A percentile compares a stretch with the other conserved stretches of the same genome.
phyloP scores from a whole-genome alignment of 2,329 filamentous ascomycete genomes.

The Sclerotinia spermophila region DNA sequence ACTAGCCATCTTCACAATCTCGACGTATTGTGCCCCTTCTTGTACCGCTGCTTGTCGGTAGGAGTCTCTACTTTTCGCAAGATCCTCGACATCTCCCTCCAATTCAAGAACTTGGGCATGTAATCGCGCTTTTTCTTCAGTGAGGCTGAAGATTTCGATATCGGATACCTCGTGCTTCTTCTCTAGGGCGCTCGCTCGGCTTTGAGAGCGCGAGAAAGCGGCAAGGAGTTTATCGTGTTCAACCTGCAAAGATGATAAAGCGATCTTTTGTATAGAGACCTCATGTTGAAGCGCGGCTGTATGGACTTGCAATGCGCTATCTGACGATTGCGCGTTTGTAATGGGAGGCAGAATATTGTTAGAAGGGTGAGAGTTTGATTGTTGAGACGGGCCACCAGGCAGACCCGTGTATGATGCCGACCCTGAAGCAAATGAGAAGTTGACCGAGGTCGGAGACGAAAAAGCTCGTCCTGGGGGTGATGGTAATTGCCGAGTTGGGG shows the following conservation, averaged over 20 bases:
- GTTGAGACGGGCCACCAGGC: conserved; percentile 24
- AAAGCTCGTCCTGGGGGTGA: conserved; percentile 36
- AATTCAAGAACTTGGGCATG: conserved; percentile 45
- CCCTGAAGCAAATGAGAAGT: conserved; percentile 32
- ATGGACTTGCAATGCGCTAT: conserved; percentile 33
- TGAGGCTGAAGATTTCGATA: conserved; percentile 49
- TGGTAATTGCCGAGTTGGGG: conserved; percentile 33
- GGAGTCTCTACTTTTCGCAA: conserved; percentile 46
- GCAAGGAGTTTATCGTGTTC: conserved; percentile 52
- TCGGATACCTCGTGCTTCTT: conserved; percentile 50
- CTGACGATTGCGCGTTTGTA: conserved; percentile 24
- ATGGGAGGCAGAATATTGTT: conserved; percentile 29
- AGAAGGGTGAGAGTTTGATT: conserved; percentile 25
- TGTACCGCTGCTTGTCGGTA: conserved; percentile 37
- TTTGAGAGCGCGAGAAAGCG: conserved; percentile 48
- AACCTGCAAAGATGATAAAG: conserved; percentile 50
- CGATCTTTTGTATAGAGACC: conserved; percentile 50
- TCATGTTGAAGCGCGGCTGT: conserved; percentile 47
- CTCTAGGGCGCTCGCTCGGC: conserved; percentile 47
- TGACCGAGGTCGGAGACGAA: conserved; percentile 33
- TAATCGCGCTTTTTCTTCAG: conserved; percentile 48
- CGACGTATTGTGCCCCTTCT: conserved; percentile 36
- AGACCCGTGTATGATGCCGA: conserved; percentile 26
- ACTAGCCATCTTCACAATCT: conserved; percentile 37
- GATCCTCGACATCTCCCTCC: conserved; percentile 48